Conservation (phyloP, 2,329 filamentous ascomycete genomes). For the Aspergillus awamori region DNA sequence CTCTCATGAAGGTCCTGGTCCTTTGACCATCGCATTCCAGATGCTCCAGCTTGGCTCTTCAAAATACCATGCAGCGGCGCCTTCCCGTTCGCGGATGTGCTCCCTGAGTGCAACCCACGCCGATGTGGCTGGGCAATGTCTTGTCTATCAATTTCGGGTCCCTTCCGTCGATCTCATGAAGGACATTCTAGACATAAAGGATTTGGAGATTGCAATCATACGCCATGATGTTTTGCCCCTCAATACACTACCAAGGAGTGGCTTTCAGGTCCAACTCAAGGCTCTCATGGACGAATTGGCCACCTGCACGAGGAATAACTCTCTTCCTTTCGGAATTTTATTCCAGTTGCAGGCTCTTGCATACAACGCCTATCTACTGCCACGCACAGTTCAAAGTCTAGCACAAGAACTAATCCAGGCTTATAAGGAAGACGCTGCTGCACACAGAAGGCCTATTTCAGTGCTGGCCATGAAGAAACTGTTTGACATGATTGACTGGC, state of each 20-base stretch:
- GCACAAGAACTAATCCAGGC: conserved; percentile 47
- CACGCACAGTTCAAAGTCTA: conserved; percentile 53
- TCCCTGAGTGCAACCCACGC: conserved; percentile 12
- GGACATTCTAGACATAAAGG: conserved; percentile 28
- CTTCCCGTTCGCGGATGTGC: conserved; percentile 9
- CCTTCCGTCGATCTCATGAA: conserved; percentile 26
- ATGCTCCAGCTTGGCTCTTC: background rate
- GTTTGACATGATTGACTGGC: conserved; percentile 57
- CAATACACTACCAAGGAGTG: no score
- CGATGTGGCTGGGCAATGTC: conserved; percentile 25
- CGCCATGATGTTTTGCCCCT: conserved; percentile 15
- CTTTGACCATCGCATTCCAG: background rate
- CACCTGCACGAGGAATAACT: conserved; percentile 34
- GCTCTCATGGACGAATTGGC: conserved; percentile 36
- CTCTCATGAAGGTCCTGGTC: background rate
- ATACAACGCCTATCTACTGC: conserved; percentile 64
- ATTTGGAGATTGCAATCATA: conserved; percentile 27
- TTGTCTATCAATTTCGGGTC: conserved; percentile 53
- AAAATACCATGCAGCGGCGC: background rate
- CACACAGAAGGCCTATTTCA: conserved; percentile 48
- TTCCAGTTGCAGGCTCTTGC: conserved; percentile 67
- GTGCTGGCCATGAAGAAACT: conserved; percentile 58
- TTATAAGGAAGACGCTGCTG: conserved; percentile 27
- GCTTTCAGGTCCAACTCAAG: conserved; percentile 3
- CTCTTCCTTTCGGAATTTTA: conserved; percentile 56